Base-by-base conservation (phyloP, 805 yeast genomes). In the Nakazawaea ambrosiae region DNA sequence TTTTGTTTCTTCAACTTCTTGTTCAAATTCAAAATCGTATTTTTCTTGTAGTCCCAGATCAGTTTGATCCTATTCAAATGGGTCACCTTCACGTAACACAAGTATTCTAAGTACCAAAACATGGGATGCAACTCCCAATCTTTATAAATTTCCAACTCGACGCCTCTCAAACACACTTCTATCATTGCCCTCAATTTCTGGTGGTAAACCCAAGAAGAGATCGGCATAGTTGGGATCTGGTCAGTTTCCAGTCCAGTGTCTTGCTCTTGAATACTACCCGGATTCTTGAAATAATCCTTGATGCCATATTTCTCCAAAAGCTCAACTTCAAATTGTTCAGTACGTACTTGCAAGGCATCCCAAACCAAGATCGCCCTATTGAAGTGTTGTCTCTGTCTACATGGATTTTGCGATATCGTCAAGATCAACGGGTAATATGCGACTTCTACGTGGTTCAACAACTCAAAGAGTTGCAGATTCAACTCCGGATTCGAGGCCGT, bases 301-400 rank as follows among this genome's bases (percentile, higher is more conserved):
- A 69, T 48, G 17, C 60, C 59, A 42, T 56, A 62, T 4, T 52
- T 49, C 5, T 54, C 45, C 25, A 49, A 57, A 6, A 72, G 39
- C 5, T 62, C 65, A 12, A 66, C 45, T 52, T 87, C 97, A 26
- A 78, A 63, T 4, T 63, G 57, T 49, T 86, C 95, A 37, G 82
- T 68, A 28, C 70, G 69, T 8, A 83, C 92, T 50, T 90, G 97
- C 23, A 85, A 60, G 2, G 87, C 69, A 56, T 90, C 97, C 82
- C 90, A 85, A 3, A 69, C 46, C 32, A 70, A 49, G 39, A 77
- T 50, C 49, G 70, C 63, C 50, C 78, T 64, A 45, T 78, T 62
- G 49, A 81, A 60, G 44, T 81, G 73, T 53, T 86, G 96, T 45
- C 96, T 74, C 50, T 86, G 88, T 39, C 96, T 69, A 34, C 94